Base-by-base conservation (phyloP, 23 red algal genomes). In the Pyropia yezoensis region DNA sequence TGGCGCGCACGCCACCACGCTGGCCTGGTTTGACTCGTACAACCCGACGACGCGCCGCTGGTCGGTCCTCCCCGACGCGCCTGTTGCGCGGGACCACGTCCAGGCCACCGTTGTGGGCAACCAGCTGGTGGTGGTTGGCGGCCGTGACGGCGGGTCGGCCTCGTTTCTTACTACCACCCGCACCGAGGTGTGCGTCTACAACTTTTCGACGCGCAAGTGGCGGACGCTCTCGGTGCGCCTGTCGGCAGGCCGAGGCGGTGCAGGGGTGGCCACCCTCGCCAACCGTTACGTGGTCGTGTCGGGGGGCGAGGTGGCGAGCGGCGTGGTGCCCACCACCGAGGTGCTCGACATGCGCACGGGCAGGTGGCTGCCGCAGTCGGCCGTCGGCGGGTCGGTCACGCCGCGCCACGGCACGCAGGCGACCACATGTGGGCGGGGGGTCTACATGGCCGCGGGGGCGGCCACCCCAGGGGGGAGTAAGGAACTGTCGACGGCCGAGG, bases 11-110 rank as follows among this genome's bases (percentile, higher is more conserved):
- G 71, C 82, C 20, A 70, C 63, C 9, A 68, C 70, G 23, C 68
- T 87, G 50, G n/a, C 33, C 18, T 87, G 82, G 82, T 76, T 87
- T 71, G 82, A 87, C 70, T 70, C 57, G 16, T 87, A 87, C 65
- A 50, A 76, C 63, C 63, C 60, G 25, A 34, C 56, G 33, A 62
- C 30, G 5, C 52, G 70, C 28, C 26, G 19, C 18, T 87, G 82
- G 82, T 18, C 13, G 12, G 3, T 17, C n/a, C 17, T 20, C 11
- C 47, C 52, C 76, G 52, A 71, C 70, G 20, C 18, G 39, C 62
- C 7, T 23, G 61, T 27, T 4, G 71, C 22, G 24, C 70, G 82
- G 12, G 82, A 87, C 25, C 82, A 87, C 30, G 68, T 65, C 21
- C 71, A 72, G 9, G 82, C 62, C 34, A 72, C 69, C 18, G 50